These are phyloP conservation scores for Trichoderma sp. DNA, from an alignment of 2,329 filamentous ascomycete species.

Conservation along the genomic window DNA sequence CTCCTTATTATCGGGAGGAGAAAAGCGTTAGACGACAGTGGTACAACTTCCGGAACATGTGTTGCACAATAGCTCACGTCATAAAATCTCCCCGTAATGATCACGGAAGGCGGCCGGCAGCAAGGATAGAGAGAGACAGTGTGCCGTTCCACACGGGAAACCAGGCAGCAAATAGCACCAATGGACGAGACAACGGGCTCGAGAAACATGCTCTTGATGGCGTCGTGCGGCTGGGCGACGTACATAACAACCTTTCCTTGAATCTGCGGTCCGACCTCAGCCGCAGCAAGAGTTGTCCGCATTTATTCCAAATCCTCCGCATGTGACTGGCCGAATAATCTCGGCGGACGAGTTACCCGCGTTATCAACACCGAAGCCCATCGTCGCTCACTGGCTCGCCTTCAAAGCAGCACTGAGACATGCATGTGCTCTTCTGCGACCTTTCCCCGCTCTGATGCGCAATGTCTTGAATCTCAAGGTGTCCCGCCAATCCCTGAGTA, in stretches of 20 bases:
- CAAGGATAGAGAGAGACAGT: background rate
- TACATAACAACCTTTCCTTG: background rate
- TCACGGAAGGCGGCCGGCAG: background rate
- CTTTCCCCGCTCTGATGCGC: conserved; percentile 2
- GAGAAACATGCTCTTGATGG: background rate
- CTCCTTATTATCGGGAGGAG: background rate
- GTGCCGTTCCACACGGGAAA: background rate
- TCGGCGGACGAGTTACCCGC: background rate
- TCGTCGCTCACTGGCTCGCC: conserved; percentile 9
- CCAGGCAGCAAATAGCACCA: background rate
- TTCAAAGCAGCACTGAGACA: conserved; percentile 10
- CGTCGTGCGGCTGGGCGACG: background rate
- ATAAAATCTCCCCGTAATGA: background rate
- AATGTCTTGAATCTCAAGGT: conserved; percentile 12
- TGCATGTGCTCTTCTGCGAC: conserved; percentile 7
- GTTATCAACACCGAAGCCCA: background rate
- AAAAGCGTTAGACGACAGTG: background rate
- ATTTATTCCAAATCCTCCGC: background rate
- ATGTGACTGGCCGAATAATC: conserved; percentile 5
- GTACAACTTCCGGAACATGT: background rate
- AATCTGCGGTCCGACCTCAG: conserved; percentile 7
- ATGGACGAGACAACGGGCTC: background rate
- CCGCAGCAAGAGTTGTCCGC: conserved; percentile 1
- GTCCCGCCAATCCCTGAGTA: conserved; percentile 7
- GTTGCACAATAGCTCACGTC: background rate